Percentiles rank a stretch among this genome's conserved stretches.
These are phyloP conservation scores for Whalleya microplaca DNA, from an alignment of 2,329 filamentous ascomycete genomes.

Conservation along the genomic window DNA sequence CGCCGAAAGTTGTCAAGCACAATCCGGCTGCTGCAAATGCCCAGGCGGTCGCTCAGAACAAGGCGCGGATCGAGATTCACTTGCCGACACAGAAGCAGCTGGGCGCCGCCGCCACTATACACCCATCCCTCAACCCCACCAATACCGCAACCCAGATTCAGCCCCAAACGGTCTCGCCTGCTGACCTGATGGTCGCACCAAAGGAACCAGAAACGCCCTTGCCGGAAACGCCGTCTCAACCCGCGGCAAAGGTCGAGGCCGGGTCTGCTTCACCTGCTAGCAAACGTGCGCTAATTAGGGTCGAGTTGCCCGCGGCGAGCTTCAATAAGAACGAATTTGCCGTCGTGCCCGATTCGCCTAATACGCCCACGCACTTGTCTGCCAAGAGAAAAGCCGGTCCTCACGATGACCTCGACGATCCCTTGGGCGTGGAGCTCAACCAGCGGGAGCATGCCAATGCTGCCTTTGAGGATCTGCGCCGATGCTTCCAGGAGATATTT, in stretches of 20 bases:
- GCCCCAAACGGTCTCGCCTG: constrained; percentile 36
- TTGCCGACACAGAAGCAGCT: constrained; percentile 34
- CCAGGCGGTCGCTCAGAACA: constrained; percentile 34
- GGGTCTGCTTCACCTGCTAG: constrained; percentile 17
- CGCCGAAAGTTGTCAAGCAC: constrained; percentile 44
- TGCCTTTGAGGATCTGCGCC: constrained; percentile 71
- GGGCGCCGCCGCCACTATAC: constrained; percentile 24
- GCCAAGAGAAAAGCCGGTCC: constrained; percentile 57
- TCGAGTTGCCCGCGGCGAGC: constrained; percentile 49
- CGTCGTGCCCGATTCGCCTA: constrained; percentile 50
- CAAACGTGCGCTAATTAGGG: constrained; percentile 42
- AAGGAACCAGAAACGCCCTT: constrained; percentile 7
- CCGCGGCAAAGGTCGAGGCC: constrained; percentile 3
- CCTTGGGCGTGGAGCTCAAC: constrained; percentile 68
- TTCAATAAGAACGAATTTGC: constrained; percentile 59
- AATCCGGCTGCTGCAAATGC: constrained; percentile 42
- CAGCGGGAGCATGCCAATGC: constrained; percentile 81
- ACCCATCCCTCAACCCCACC: constrained; percentile 19
- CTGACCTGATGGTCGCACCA: constrained; percentile 36
- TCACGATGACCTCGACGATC: constrained; percentile 56
- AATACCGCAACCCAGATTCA: constrained; percentile 23
- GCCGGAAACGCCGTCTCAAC: constrained; percentile 6
- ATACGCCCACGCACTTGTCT: constrained; percentile 53
- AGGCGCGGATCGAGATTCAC: constrained; percentile 35
- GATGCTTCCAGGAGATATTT: constrained; percentile 72